Evolutionary conservation across 805 yeast genomes (phyloP).

Genomic region (Saturnispora ahearnii): DNA sequence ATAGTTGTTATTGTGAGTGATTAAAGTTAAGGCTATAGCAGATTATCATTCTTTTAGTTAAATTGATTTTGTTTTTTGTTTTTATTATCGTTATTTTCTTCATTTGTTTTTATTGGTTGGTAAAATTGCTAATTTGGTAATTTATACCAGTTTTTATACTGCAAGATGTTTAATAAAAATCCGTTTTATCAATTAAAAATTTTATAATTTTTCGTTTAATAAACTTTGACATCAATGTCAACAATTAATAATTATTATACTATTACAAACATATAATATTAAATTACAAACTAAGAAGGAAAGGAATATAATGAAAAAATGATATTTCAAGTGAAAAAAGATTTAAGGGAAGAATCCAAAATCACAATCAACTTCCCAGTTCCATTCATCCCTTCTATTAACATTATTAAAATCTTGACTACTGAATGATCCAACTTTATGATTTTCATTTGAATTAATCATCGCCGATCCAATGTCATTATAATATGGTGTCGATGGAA

Average conservation of each 20-base stretch:
- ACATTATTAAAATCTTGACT: not conserved
- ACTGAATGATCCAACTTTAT: not conserved
- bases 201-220: too few species aligned
- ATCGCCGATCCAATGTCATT: not conserved
- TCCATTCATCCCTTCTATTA: not conserved
- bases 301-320: not conserved
- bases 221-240: too few species aligned
- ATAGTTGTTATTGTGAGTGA: not conserved
- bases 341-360: conserved; percentile 6
- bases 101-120: not conserved
- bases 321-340: not conserved
- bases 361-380: conserved; percentile 4
- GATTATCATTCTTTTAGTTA: not conserved
- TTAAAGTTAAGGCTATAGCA: not conserved
- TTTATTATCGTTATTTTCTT: not conserved
- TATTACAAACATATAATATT: too few species aligned
- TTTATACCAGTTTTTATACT: not conserved
- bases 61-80: conserved; percentile 3
- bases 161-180: not conserved
- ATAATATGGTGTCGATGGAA: conserved; percentile 4
- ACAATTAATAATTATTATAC: too few species aligned
- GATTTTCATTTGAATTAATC: not conserved
- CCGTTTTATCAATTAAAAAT: too few species aligned
- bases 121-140: not conserved
- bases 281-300: not conserved